phyloP scores from a whole-genome alignment of 192 early-diverging fungal species.

The Dissophora globulifera region DNA sequence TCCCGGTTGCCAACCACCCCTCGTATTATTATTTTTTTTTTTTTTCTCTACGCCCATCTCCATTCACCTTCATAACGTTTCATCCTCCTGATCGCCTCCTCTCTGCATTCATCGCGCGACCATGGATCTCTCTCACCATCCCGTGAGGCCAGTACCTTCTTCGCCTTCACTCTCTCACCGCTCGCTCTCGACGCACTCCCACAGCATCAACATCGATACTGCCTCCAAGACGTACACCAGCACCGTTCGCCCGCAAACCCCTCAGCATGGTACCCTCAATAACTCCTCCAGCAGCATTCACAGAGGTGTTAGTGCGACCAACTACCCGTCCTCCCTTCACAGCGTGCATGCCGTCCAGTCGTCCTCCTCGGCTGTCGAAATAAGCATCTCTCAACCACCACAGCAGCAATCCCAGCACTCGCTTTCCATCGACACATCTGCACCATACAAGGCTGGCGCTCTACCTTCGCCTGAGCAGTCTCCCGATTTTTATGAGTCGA shows the following conservation, averaged over 20 bases:
- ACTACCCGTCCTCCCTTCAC: neutral
- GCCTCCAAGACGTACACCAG: too few relatives aligned
- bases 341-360: slow-evolving; percentile 1
- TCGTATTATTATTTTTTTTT: too few relatives aligned
- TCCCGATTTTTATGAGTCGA: slow-evolving; percentile 30
- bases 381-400: neutral
- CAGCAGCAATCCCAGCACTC: neutral
- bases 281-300: neutral
- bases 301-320: too few relatives aligned
- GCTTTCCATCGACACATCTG: slow-evolving; percentile 12
- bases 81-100: too few relatives aligned
- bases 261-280: too few relatives aligned
- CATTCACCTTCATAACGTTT: too few relatives aligned
- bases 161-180: slow-evolving; percentile 22
- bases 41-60: too few relatives aligned
- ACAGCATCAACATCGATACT: slow-evolving; percentile 21
- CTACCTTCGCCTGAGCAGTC: slow-evolving; percentile 33
- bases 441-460: neutral
- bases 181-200: neutral
- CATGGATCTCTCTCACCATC: slow-evolving; percentile 16
- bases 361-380: slow-evolving; percentile 8
- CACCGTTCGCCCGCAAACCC: too few relatives aligned
- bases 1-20: too few relatives aligned
- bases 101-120: neutral
- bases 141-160: slow-evolving; percentile 4